These are phyloP conservation scores for Tulasnella sp. DNA, from an alignment of 768 basidiomycete species.

Conservation along the genomic window DNA sequence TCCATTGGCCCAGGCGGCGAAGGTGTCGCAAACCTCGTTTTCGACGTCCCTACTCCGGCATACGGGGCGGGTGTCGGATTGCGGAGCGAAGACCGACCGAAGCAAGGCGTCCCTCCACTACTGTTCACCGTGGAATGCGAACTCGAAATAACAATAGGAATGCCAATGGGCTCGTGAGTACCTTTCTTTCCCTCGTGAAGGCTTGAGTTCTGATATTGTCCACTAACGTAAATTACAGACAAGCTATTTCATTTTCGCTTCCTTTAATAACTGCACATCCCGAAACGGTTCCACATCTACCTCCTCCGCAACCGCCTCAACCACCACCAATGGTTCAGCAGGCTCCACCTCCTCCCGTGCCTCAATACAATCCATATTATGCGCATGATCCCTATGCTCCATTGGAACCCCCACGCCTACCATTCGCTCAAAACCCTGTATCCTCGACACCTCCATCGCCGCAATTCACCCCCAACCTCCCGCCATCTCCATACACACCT, in stretches of 20 bases:
- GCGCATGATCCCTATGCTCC: background rate
- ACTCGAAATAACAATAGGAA: conserved; percentile 50
- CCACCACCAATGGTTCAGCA: background rate
- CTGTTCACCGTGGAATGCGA: conserved; percentile 60
- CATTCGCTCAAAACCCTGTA: background rate
- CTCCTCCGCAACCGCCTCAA: conserved; percentile 17
- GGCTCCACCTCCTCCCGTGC: background rate
- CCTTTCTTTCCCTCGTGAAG: background rate
- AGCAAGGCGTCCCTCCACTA: conserved; percentile 20
- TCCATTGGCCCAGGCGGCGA: conserved; percentile 60
- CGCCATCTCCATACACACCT: conserved; percentile 3
- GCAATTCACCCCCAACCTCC: background rate
- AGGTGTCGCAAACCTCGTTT: conserved; percentile 66
- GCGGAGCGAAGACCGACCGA: conserved; percentile 28
- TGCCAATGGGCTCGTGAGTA: conserved; percentile 61
- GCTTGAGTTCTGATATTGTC: background rate
- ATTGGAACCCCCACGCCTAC: conserved; percentile 6
- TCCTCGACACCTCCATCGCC: conserved; percentile 8
- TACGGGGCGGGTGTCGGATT: conserved; percentile 53
- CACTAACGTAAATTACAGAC: conserved; percentile 32
- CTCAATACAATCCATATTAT: background rate
- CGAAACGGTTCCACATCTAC: conserved; percentile 36
- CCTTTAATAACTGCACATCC: conserved; percentile 50
- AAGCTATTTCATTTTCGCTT: conserved; percentile 54
- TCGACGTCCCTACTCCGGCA: conserved; percentile 61